Evolutionary conservation across 2,329 filamentous ascomycete genomes (phyloP).

Genomic region (Chaetothyriales sp.): DNA sequence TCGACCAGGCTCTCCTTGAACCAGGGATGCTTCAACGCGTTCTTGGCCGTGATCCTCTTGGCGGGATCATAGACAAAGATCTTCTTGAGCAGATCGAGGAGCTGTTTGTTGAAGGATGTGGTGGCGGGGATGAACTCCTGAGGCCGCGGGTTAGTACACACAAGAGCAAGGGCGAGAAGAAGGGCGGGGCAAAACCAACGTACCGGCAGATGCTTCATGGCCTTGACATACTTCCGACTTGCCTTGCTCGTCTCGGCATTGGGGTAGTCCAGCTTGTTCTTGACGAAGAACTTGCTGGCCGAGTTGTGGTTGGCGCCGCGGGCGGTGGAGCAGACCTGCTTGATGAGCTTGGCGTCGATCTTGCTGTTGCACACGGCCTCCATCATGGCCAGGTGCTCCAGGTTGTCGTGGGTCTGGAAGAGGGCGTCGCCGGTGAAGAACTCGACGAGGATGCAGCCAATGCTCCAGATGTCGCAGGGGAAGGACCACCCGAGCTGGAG

Average conservation of each 20-base stretch:
- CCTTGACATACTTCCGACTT: conserved; percentile 52
- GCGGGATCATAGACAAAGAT: conserved; percentile 57
- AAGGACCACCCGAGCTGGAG: conserved; percentile 55
- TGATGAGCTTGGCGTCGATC: conserved; percentile 42
- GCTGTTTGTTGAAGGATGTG: conserved; percentile 47
- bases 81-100: conserved; percentile 47
- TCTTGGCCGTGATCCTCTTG: conserved; percentile 49
- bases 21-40: conserved; percentile 53
- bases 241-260: conserved; percentile 49
- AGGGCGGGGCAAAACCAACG: conserved; percentile 20
- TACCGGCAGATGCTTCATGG: conserved; percentile 52
- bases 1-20: conserved; percentile 52
- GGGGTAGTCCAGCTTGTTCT: conserved; percentile 48
- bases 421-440: conserved; percentile 56
- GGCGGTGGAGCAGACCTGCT: conserved; percentile 37
- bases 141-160: conserved; percentile 17
- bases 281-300: conserved; percentile 45
- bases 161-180: neutral
- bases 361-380: conserved; percentile 46
- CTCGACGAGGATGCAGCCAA: conserved; percentile 54
- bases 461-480: conserved; percentile 57
- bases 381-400: conserved; percentile 58
- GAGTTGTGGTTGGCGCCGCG: conserved; percentile 38
- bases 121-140: conserved; percentile 51
- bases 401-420: conserved; percentile 56